phyloP scores from a whole-genome alignment of 2,329 filamentous ascomycete genomes.

The Verticillium longisporum region DNA sequence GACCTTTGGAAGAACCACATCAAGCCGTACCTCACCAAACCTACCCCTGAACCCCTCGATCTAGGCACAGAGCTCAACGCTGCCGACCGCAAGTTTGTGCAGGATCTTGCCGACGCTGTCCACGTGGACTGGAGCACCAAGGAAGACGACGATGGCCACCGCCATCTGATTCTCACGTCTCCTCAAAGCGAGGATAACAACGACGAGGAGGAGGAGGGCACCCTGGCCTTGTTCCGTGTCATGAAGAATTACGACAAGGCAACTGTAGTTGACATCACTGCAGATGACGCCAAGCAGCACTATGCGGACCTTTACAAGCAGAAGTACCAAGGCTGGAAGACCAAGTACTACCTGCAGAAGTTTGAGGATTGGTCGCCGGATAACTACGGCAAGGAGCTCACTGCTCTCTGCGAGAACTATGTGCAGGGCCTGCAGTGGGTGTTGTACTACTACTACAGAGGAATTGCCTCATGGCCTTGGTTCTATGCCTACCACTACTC shows the following conservation, averaged over 20 bases:
- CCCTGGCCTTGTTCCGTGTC: slow-evolving; percentile 76
- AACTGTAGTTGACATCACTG: slow-evolving; percentile 70
- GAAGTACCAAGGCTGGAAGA: slow-evolving; percentile 90
- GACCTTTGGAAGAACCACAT: slow-evolving; percentile 73
- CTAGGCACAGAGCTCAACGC: slow-evolving; percentile 68
- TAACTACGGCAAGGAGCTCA: slow-evolving; percentile 68
- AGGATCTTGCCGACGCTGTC: slow-evolving; percentile 67
- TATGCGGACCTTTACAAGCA: slow-evolving; percentile 82
- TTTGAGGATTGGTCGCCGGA: slow-evolving; percentile 80
- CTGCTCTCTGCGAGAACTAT: slow-evolving; percentile 85
- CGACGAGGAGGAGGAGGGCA: slow-evolving; percentile 76
- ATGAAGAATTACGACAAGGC: slow-evolving; percentile 90
- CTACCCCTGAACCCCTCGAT: slow-evolving; percentile 59
- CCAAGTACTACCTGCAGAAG: slow-evolving; percentile 85
- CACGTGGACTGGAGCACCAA: slow-evolving; percentile 52
- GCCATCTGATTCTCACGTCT: slow-evolving; percentile 44
- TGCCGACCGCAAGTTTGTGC: slow-evolving; percentile 85
- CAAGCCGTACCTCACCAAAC: slow-evolving; percentile 73
- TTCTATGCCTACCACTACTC: slow-evolving; percentile 96
- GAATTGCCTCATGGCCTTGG: slow-evolving; percentile 98
- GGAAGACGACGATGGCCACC: slow-evolving; percentile 48
- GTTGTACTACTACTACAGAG: slow-evolving; percentile 94
- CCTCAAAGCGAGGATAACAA: slow-evolving; percentile 55
- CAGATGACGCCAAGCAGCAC: slow-evolving; percentile 70
- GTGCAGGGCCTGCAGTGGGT: slow-evolving; percentile 98